A percentile compares a stretch with the other conserved stretches of the same genome.
Conservation (phyloP, 1,139 yeast species). For the Lodderomyces margitis region DNA sequence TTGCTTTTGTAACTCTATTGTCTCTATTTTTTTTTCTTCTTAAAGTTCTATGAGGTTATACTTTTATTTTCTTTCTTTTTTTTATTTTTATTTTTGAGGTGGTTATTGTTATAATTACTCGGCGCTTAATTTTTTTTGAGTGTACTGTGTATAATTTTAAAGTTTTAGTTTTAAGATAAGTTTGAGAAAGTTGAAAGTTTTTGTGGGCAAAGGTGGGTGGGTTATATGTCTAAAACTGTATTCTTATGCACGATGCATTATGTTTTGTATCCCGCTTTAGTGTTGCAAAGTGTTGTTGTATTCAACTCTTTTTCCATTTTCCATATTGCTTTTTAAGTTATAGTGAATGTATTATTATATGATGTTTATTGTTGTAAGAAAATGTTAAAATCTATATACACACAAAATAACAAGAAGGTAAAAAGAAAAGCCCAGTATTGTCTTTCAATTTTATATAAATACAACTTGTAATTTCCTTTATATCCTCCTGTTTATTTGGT, state of each 20-base stretch:
- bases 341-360: too few species aligned
- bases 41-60: too few species aligned
- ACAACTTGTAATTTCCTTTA: constrained; percentile 1
- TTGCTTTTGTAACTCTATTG: not conserved
- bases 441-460: not conserved
- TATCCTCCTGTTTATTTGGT: not conserved
- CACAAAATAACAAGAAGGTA: too few species aligned
- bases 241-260: not conserved
- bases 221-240: constrained; percentile 3
- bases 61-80: too few species aligned
- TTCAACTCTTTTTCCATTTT: not conserved
- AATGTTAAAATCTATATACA: too few species aligned
- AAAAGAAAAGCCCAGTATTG: not conserved
- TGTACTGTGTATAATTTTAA: not conserved
- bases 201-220: not conserved
- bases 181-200: too few species aligned
- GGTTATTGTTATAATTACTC: too few species aligned
- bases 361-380: not conserved
- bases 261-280: not conserved
- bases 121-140: too few species aligned
- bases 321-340: too few species aligned
- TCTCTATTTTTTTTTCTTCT: not conserved
- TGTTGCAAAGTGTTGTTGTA: not conserved
- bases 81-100: too few species aligned
- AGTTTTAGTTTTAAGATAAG: too few species aligned